Conservation (phyloP, 192 early-diverging fungal species). For the Coemansia erecta region DNA sequence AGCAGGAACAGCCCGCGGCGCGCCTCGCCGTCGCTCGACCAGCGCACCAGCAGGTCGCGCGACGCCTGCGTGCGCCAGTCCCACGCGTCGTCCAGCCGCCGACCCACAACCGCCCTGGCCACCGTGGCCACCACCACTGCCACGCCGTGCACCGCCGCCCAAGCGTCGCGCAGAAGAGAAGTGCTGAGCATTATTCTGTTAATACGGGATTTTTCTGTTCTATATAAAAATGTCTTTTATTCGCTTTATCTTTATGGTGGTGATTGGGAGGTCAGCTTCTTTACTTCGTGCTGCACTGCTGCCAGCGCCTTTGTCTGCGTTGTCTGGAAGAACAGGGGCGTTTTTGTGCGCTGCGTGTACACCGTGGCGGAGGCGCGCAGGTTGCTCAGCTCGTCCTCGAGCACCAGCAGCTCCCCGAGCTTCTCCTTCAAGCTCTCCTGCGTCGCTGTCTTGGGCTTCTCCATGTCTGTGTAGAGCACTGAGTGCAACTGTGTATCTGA, state of each 20-base stretch:
- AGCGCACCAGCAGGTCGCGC: slow-evolving; percentile 28
- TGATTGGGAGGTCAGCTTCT: background rate
- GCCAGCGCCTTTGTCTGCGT: slow-evolving; percentile 8
- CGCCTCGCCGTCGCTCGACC: background rate
- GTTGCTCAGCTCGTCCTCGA: slow-evolving; percentile 32
- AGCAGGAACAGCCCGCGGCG: slow-evolving; percentile 65
- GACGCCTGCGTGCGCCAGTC: slow-evolving; percentile 16
- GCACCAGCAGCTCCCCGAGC: slow-evolving; percentile 21
- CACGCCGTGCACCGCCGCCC: no score
- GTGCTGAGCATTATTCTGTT: background rate
- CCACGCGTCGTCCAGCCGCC: slow-evolving; percentile 15
- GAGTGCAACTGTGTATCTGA: no score
- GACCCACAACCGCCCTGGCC: background rate
- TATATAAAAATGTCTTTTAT: no score
- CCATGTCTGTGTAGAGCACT: no score
- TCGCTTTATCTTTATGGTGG: background rate
- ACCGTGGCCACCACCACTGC: no score
- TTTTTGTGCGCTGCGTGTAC: slow-evolving; percentile 20
- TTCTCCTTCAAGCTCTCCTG: background rate
- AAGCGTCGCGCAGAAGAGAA: no score
- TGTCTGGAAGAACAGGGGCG: slow-evolving; percentile 21
- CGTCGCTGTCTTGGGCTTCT: background rate
- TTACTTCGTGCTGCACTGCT: slow-evolving; percentile 10
- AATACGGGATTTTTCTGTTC: background rate
- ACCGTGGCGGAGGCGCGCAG: slow-evolving; percentile 20